phyloP scores from a whole-genome alignment of 225 moss, liverwort and hornwort genomes.

The Sphagnum contortum region DNA sequence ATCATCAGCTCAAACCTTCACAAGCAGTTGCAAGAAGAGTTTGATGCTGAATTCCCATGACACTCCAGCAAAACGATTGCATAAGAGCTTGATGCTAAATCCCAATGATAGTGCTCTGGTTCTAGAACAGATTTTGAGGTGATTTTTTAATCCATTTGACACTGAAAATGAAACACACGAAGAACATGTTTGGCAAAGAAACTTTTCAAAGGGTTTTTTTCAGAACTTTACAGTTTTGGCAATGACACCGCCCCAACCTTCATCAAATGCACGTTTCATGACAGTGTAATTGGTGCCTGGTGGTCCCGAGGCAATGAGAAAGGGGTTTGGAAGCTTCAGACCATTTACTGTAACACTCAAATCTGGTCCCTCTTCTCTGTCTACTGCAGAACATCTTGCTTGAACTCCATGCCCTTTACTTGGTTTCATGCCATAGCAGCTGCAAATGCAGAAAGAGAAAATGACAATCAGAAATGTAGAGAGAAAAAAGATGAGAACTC shows the following conservation, averaged over 20 bases:
- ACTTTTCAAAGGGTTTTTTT: too few species aligned
- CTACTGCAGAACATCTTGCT: constrained; percentile 1
- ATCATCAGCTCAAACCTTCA: too few species aligned
- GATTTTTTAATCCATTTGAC: too few species aligned
- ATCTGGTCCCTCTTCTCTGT: constrained; percentile 30
- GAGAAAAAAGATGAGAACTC: background rate
- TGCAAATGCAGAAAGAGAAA: too few species aligned
- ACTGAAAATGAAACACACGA: too few species aligned
- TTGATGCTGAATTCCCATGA: too few species aligned
- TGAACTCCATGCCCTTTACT: constrained; percentile 15
- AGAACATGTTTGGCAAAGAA: too few species aligned
- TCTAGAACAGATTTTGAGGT: too few species aligned
- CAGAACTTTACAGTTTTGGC: constrained; percentile 64
- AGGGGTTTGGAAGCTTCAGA: constrained; percentile 73
- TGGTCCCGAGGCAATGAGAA: constrained; percentile 86
- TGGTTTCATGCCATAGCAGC: background rate
- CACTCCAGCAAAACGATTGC: too few species aligned
- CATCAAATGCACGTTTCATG: constrained; percentile 94
- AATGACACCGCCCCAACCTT: constrained; percentile 97
- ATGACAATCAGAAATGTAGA: background rate
- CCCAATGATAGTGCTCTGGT: too few species aligned
- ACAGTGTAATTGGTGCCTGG: constrained; percentile 95
- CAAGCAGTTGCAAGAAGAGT: too few species aligned
- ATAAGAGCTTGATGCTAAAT: too few species aligned
- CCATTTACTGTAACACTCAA: constrained; percentile 84